Evolutionary conservation across 441 rosid genomes (phyloP), one percentile per base, ranked within the genome.

Genomic region (Jatropha podagrica): DNA sequence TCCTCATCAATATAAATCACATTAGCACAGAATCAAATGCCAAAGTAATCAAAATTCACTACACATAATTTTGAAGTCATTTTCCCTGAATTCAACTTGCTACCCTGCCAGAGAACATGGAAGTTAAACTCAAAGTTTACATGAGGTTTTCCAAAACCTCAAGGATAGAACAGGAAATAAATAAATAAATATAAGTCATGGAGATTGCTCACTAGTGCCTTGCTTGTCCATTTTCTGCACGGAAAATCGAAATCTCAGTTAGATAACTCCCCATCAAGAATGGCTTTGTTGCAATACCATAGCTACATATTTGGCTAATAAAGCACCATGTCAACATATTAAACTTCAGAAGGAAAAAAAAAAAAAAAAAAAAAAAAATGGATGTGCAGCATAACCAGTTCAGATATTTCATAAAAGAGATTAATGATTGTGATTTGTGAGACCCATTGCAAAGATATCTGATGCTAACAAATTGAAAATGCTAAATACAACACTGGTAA

Each of bases 191-290:
- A 37, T 9, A 56, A n/a, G 68, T 84, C 85, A 84, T 65, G 86
- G 15, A 46, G 86, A 64, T 81, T 80, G 77, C 71, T 80, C 85
- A 6, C 67, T 58, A 11, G 84, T 55, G 44, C 26, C 83, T 65
- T 80, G 76, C 84, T 82, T 71, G 65, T 88, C 81, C 18, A 66
- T 72, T 83, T 88, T 85, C 88, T 88, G 91, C 79, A 70, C 52
- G 52, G 37, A 74, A 77, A 74, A 8, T 14, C 8, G n/a, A 37
- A 56, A 63, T 40, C 40, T 37, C 41, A 41, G 62, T 48, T 60
- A 73, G 70, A 38, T 38, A 56, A 14, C 46, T 42, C 49, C 41
- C 63, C 18, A 61, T 51, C 55, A 60, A 59, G 41, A 66, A 51
- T 18, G 9, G 17, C 18, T 73, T 73, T 46, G 68, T 4, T 14